Conservation (phyloP, 768 basidiomycete genomes). For the Asterophora parasitica region DNA sequence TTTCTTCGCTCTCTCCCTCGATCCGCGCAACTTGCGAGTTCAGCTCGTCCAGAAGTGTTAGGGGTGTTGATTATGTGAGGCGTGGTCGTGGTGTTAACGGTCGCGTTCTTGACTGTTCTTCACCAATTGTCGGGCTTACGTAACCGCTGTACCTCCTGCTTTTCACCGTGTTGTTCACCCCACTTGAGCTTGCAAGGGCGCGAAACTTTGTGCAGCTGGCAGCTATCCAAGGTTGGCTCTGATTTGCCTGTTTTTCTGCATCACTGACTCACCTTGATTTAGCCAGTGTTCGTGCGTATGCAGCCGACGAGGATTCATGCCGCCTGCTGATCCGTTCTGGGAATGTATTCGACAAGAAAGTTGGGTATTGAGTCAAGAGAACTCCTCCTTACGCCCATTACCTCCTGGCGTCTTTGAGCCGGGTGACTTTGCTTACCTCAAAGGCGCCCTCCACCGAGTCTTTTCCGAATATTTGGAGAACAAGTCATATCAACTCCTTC, state of each 20-base stretch:
- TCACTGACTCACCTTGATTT: not conserved
- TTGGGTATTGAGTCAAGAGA: not conserved
- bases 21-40: not conserved
- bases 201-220: too few relatives aligned
- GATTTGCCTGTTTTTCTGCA: not conserved
- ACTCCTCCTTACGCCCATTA: not conserved
- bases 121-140: too few relatives aligned
- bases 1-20: not conserved
- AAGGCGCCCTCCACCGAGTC: constrained; percentile 18
- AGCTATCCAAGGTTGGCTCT: not conserved
- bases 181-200: too few relatives aligned
- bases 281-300: constrained; percentile 5
- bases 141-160: too few relatives aligned
- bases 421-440: constrained; percentile 24
- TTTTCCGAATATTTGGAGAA: constrained; percentile 19
- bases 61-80: too few relatives aligned
- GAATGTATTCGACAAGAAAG: constrained; percentile 13
- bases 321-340: constrained; percentile 14
- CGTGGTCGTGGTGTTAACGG: too few relatives aligned
- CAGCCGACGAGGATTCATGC: constrained; percentile 9
- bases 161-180: too few relatives aligned
- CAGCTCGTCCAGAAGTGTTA: not conserved
- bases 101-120: too few relatives aligned
- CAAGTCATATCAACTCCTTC: constrained; percentile 18
- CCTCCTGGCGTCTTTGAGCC: constrained; percentile 17